These are phyloP conservation scores for Globisporangium cystogenes DNA, from an alignment of 352 stramenopile genomes.

Conservation along the genomic window DNA sequence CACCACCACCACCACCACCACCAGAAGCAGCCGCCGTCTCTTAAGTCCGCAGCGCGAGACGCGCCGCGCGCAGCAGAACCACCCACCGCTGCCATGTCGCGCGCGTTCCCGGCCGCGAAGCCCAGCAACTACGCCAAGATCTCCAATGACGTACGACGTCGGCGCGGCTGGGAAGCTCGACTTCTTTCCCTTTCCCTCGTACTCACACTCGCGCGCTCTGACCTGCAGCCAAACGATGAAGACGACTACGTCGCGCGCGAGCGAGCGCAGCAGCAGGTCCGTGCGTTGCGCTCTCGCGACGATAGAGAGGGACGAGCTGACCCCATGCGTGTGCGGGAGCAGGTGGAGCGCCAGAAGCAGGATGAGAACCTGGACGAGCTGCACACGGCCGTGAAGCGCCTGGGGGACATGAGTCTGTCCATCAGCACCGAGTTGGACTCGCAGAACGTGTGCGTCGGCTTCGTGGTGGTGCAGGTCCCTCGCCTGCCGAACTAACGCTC, in stretches of 20 bases:
- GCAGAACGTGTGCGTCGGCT: conserved; percentile 58
- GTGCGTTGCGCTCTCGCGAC: background rate
- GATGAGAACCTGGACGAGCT: conserved; percentile 79
- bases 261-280: conserved; percentile 43
- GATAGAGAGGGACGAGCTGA: no score
- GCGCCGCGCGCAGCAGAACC: background rate
- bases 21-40: background rate
- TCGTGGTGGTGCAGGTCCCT: background rate
- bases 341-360: conserved; percentile 75
- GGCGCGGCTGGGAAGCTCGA: background rate
- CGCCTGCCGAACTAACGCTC: background rate
- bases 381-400: conserved; percentile 68
- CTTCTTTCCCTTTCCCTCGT: background rate
- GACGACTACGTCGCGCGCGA: conserved; percentile 55
- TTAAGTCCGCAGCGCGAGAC: no score
- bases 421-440: conserved; percentile 81
- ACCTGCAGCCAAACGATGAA: conserved; percentile 37
- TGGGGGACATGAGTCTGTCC: conserved; percentile 79
- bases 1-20: background rate
- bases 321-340: background rate
- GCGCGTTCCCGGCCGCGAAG: conserved; percentile 51
- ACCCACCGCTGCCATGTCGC: conserved; percentile 35
- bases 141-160: conserved; percentile 41
- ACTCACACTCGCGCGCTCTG: background rate
- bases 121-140: conserved; percentile 68